Evolutionary conservation across 164 flowering plant genomes (phyloP).

Genomic region (Amborella trichopoda): DNA sequence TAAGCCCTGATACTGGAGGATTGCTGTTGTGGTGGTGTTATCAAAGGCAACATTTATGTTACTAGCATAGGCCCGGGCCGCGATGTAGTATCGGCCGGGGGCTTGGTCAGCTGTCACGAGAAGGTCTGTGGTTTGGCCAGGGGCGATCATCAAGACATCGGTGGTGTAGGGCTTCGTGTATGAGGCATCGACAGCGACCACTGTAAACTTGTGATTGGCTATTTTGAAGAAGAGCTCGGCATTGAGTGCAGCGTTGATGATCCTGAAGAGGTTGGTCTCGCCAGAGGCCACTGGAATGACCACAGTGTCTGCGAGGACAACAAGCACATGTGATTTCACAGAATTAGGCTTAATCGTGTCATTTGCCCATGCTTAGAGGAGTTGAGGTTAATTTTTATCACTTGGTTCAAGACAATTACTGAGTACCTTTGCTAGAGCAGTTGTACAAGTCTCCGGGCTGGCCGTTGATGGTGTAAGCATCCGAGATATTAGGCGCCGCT

Average conservation of each 20-base stretch:
- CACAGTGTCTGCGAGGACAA: constrained; percentile 35
- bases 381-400: background rate
- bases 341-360: background rate
- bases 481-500: constrained; percentile 68
- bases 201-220: constrained; percentile 62
- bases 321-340: background rate
- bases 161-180: constrained; percentile 64
- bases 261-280: constrained; percentile 59
- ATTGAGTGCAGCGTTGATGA: constrained; percentile 61
- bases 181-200: constrained; percentile 70
- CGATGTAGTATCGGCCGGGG: constrained; percentile 78
- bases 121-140: constrained; percentile 81
- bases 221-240: constrained; percentile 61
- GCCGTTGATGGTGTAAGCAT: constrained; percentile 89
- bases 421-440: constrained; percentile 64
- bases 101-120: constrained; percentile 64
- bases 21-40: constrained; percentile 88
- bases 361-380: background rate
- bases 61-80: constrained; percentile 60
- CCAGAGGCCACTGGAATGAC: constrained; percentile 51
- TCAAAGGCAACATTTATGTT: constrained; percentile 56
- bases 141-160: constrained; percentile 63
- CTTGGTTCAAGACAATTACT: background rate
- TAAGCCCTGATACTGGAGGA: constrained; percentile 47
- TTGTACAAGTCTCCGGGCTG: constrained; percentile 91